These are phyloP conservation scores for Fabrea salina DNA, from an alignment of 169 alveolate species.

Conservation along the genomic window DNA sequence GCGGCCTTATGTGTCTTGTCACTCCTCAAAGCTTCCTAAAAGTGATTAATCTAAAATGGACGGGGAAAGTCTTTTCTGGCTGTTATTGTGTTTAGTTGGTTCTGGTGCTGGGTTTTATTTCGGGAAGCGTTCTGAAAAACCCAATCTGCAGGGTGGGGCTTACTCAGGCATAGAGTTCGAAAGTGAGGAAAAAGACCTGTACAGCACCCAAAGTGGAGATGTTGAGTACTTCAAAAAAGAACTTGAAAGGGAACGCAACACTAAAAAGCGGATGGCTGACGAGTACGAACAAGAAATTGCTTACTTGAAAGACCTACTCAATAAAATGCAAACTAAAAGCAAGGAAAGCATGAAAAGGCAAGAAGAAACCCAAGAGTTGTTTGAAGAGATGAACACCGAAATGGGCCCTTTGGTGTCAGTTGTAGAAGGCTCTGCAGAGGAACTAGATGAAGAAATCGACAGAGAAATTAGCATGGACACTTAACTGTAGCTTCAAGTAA, in stretches of 20 bases:
- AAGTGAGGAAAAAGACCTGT: too few relatives aligned
- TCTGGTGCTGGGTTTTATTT: too few relatives aligned
- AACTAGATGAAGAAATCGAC: background rate
- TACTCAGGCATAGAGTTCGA: too few relatives aligned
- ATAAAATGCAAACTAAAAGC: background rate
- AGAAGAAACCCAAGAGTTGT: background rate
- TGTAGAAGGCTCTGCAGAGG: background rate
- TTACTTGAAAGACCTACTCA: background rate
- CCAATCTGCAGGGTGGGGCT: too few relatives aligned
- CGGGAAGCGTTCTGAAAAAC: too few relatives aligned
- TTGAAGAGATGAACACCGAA: background rate
- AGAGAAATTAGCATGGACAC: background rate
- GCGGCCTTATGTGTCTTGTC: constrained; percentile 20
- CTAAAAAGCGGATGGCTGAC: background rate
- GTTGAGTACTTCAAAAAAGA: background rate
- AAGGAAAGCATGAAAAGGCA: background rate
- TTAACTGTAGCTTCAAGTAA: background rate
- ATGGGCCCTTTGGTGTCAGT: constrained; percentile 8
- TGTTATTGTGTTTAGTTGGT: too few relatives aligned
- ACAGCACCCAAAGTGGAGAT: too few relatives aligned
- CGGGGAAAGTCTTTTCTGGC: too few relatives aligned
- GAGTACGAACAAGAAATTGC: constrained; percentile 16
- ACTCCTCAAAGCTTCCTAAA: too few relatives aligned
- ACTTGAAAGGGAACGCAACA: background rate
- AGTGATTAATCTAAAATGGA: too few relatives aligned